These are phyloP conservation scores for Ganoderma boninense DNA, from an alignment of 1,284 basidiomycete genomes.

Conservation along the genomic window DNA sequence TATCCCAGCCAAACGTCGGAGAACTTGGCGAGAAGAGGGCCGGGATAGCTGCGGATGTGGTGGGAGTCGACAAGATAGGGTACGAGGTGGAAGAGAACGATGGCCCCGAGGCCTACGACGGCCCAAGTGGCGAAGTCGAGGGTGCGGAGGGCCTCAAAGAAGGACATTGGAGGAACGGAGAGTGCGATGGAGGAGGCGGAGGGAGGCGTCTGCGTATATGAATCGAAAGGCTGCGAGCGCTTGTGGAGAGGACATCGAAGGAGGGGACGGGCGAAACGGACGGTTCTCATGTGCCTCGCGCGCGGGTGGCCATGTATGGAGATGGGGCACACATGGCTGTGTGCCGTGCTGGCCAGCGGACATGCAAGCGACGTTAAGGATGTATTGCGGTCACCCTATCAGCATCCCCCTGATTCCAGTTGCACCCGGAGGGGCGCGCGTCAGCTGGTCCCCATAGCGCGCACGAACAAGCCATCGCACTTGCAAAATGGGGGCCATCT, in stretches of 20 bases:
- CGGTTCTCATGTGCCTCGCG: neutral
- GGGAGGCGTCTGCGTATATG: neutral
- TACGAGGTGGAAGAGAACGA: conserved; percentile 60
- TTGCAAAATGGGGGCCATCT: neutral
- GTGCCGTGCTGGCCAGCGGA: neutral
- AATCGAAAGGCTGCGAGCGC: conserved; percentile 13
- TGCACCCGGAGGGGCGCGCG: neutral
- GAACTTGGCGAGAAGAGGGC: conserved; percentile 80
- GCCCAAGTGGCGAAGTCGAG: conserved; percentile 33
- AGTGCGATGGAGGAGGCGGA: neutral
- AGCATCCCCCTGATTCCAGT: neutral
- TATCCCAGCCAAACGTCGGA: conserved; percentile 82
- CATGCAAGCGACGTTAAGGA: neutral
- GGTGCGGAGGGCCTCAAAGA: conserved; percentile 15
- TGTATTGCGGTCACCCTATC: neutral
- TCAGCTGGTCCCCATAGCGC: neutral
- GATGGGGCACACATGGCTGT: neutral
- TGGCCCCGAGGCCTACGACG: conserved; percentile 35
- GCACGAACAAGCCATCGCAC: neutral
- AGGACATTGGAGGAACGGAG: conserved; percentile 16
- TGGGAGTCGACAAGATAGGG: conserved; percentile 69
- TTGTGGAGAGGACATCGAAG: neutral
- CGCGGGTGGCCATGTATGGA: conserved; percentile 2
- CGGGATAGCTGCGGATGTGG: conserved; percentile 69
- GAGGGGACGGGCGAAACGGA: conserved; percentile 3